A percentile compares a stretch with the other conserved stretches of the same genome.
Conservation (phyloP, 495 filamentous ascomycete species). For the Penicillium malachiteum region DNA sequence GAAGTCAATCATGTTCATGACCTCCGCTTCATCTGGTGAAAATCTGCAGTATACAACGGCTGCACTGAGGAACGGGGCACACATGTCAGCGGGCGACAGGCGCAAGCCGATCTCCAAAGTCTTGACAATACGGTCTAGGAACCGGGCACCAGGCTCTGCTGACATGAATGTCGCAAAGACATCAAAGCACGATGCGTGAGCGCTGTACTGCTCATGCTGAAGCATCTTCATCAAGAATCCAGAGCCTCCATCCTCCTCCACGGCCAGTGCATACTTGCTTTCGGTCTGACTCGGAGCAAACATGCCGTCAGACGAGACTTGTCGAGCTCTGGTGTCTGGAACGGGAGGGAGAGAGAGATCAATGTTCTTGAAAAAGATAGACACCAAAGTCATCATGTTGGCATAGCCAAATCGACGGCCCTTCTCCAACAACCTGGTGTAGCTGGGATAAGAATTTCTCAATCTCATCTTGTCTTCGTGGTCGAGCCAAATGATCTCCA, state of each 20-base stretch:
- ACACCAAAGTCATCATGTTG: conserved; percentile 45
- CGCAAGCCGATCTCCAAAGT: conserved; percentile 53
- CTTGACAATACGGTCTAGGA: conserved; percentile 42
- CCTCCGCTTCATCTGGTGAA: conserved; percentile 35
- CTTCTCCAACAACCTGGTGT: conserved; percentile 58
- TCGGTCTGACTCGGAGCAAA: conserved; percentile 43
- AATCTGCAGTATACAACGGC: conserved; percentile 49
- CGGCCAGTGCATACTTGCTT: conserved; percentile 30
- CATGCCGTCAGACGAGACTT: conserved; percentile 23
- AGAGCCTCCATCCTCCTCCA: conserved; percentile 34
- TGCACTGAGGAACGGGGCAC: conserved; percentile 53
- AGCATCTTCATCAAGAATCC: conserved; percentile 47
- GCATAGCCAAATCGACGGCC: conserved; percentile 46
- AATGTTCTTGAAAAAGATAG: conserved; percentile 36
- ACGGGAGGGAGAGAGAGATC: conserved; percentile 37
- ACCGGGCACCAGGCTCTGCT: conserved; percentile 44
- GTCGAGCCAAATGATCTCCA: conserved; percentile 66
- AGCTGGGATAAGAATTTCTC: conserved; percentile 49
- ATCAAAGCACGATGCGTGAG: conserved; percentile 27
- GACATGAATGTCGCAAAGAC: conserved; percentile 45
- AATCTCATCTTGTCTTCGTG: conserved; percentile 49
- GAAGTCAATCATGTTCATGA: conserved; percentile 46
- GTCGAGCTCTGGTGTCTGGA: conserved; percentile 27
- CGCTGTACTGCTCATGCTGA: conserved; percentile 24
- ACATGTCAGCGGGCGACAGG: conserved; percentile 55